Percentiles rank a stretch among this genome's conserved stretches.
phyloP scores from a whole-genome alignment of 495 filamentous ascomycete species.

The Xylaria scruposa region DNA sequence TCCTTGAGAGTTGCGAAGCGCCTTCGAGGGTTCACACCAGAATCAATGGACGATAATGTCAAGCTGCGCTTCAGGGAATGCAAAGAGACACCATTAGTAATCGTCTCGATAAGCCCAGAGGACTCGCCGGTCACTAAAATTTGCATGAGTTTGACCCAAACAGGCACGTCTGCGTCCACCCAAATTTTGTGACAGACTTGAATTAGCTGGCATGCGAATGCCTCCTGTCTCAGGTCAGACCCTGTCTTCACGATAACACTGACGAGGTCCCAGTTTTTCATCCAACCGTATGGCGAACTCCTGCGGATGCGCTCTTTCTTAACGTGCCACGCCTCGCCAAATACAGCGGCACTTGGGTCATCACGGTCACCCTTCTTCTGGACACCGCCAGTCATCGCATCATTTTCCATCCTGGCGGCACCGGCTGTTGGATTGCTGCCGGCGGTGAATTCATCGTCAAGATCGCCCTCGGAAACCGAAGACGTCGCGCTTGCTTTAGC shows the following conservation, averaged over 20 bases:
- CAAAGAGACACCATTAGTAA: constrained; percentile 78
- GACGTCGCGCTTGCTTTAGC: constrained; percentile 57
- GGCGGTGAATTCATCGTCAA: constrained; percentile 55
- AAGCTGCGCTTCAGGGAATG: constrained; percentile 78
- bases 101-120: constrained; percentile 79
- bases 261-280: constrained; percentile 80
- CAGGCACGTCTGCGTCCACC: constrained; percentile 71
- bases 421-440: constrained; percentile 67
- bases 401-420: constrained; percentile 80
- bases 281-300: constrained; percentile 76
- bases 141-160: constrained; percentile 81
- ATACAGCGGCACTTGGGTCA: constrained; percentile 80
- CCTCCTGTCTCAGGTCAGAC: constrained; percentile 76
- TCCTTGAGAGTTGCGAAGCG: constrained; percentile 76
- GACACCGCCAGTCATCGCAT: constrained; percentile 77
- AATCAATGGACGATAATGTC: constrained; percentile 69
- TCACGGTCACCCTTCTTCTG: constrained; percentile 77
- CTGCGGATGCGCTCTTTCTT: constrained; percentile 80
- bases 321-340: constrained; percentile 76
- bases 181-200: constrained; percentile 77
- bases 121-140: constrained; percentile 81
- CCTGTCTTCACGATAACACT: constrained; percentile 84
- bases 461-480: constrained; percentile 42
- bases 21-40: constrained; percentile 68
- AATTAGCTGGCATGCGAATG: constrained; percentile 80